Conservation (phyloP, 148 eudicot species). For the Silene latifolia region DNA sequence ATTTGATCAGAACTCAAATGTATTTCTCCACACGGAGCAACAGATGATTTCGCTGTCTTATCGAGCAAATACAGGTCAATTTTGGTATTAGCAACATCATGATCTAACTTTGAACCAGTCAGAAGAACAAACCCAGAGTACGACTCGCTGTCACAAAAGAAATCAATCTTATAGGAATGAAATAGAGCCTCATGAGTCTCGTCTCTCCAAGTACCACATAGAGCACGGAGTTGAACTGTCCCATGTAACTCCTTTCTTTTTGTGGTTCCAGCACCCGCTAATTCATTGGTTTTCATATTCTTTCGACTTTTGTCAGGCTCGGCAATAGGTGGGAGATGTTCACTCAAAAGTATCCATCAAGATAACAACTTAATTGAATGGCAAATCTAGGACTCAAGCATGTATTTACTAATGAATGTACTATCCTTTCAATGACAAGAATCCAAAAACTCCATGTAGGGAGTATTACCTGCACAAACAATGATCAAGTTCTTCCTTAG, state of each 20-base stretch:
- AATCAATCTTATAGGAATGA: slow-evolving; percentile 60
- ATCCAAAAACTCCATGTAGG: slow-evolving; percentile 43
- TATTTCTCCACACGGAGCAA: slow-evolving; percentile 50
- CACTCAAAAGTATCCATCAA: slow-evolving; percentile 32
- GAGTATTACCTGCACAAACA: slow-evolving; percentile 38
- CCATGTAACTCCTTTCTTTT: slow-evolving; percentile 97
- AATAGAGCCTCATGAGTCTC: slow-evolving; percentile 41
- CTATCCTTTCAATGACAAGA: slow-evolving; percentile 29
- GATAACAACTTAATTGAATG: slow-evolving; percentile 41
- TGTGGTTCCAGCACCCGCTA: slow-evolving; percentile 69
- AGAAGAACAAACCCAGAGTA: slow-evolving; percentile 71
- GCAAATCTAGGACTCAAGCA: slow-evolving; percentile 26
- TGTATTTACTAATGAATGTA: slow-evolving; percentile 46
- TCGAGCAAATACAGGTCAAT: slow-evolving; percentile 72
- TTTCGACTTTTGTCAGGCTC: slow-evolving; percentile 30
- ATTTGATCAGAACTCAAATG: slow-evolving; percentile 61
- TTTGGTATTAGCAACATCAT: slow-evolving; percentile 70
- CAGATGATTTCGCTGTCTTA: slow-evolving; percentile 59
- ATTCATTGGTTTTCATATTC: slow-evolving; percentile 22
- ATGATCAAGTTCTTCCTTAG: background rate
- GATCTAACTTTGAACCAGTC: slow-evolving; percentile 60
- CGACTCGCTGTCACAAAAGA: slow-evolving; percentile 48
- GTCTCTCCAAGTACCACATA: slow-evolving; percentile 69
- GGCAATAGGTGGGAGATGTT: slow-evolving; percentile 19
- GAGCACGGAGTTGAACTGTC: slow-evolving; percentile 36